Conservation (phyloP, 345 rosid genomes). For the Tarenaya hassleriana region DNA sequence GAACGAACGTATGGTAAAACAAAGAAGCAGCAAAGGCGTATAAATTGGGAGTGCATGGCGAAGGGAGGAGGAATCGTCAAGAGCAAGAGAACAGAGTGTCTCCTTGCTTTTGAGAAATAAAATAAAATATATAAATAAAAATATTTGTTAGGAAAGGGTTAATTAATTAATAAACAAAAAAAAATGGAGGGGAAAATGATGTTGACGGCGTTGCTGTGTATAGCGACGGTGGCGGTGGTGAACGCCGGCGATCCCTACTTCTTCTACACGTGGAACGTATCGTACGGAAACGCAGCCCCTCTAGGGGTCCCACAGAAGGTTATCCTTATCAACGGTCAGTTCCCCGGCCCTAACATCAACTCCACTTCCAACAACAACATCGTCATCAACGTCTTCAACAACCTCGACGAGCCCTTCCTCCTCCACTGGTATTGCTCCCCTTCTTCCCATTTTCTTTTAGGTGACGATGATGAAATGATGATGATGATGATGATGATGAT, state of each 20-base stretch:
- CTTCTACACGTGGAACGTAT: conserved; percentile 66
- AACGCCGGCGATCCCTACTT: conserved; percentile 67
- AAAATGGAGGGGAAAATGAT: conserved; percentile 31
- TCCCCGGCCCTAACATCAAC: conserved; percentile 79
- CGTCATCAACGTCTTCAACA: conserved; percentile 65
- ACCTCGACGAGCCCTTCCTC: conserved; percentile 76
- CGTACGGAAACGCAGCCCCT: conserved; percentile 68
- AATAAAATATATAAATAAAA: neutral
- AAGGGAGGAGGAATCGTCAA: conserved; percentile 1
- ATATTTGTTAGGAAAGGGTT: conserved; percentile 13
- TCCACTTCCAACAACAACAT: conserved; percentile 69
- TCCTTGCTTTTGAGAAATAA: conserved; percentile 29
- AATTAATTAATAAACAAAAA: conserved; percentile 9
- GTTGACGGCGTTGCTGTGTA: conserved; percentile 34
- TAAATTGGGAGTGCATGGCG: no score
- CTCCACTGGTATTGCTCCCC: conserved; percentile 60
- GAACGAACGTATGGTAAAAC: no score
- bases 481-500: conserved; percentile 4
- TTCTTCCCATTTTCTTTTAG: conserved; percentile 29
- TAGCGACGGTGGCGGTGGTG: conserved; percentile 34
- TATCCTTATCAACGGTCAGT: conserved; percentile 67
- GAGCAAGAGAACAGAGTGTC: conserved; percentile 36
- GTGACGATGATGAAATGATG: neutral
- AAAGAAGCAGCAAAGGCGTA: no score
- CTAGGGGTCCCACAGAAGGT: conserved; percentile 67